Conservation (phyloP, 257 asterid genomes). For the Ocimum tenuiflorum region DNA sequence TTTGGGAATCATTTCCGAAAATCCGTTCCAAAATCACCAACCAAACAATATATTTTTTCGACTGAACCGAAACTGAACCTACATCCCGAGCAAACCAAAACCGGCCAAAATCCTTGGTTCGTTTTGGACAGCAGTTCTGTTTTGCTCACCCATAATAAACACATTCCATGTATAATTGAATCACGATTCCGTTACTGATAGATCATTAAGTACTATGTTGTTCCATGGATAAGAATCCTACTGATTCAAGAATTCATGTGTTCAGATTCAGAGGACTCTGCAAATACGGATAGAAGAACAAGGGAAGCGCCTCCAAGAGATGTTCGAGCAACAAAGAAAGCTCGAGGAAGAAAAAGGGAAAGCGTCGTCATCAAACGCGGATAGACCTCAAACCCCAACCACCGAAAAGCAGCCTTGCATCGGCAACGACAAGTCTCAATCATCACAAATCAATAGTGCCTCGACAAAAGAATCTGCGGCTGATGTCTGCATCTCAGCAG, state of each 20-base stretch:
- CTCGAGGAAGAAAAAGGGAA: conserved; percentile 51
- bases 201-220: neutral
- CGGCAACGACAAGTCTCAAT: conserved; percentile 20
- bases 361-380: conserved; percentile 26
- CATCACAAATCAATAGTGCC: conserved; percentile 9
- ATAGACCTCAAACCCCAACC: conserved; percentile 22
- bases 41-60: too few species aligned
- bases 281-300: conserved; percentile 86
- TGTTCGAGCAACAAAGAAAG: conserved; percentile 63
- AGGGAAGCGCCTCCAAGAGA: conserved; percentile 65
- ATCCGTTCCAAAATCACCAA: too few species aligned
- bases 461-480: too few species aligned
- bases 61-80: too few species aligned
- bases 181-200: too few species aligned
- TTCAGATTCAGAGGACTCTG: conserved; percentile 74
- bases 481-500: conserved; percentile 9
- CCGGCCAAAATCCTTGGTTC: too few species aligned
- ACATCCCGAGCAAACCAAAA: too few species aligned
- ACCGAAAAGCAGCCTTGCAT: conserved; percentile 15
- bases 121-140: too few species aligned
- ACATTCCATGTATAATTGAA: too few species aligned
- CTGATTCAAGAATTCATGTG: neutral
- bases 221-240: neutral
- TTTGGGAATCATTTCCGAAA: too few species aligned
- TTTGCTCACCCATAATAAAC: too few species aligned